Base-by-base conservation (phyloP, 2,329 filamentous ascomycete species). In the Xylaria sp. region DNA sequence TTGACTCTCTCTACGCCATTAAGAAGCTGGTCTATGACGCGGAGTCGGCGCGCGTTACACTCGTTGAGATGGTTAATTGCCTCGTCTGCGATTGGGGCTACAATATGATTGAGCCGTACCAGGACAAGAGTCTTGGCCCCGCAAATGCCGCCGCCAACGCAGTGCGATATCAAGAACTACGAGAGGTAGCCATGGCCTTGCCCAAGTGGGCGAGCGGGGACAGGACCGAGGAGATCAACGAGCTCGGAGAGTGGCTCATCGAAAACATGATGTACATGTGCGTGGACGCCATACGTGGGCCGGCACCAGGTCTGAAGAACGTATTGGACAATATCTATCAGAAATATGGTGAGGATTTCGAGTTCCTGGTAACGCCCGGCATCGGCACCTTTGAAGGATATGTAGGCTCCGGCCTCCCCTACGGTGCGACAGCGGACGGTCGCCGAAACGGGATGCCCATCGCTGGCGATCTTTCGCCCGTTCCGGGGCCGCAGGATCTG, bases 371-470 rank as follows among this genome's bases (percentile, higher is more conserved):
- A 5, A 71, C 69, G 9, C 66, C 66, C 2, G 73, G 73, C 39
- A 64, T 72, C 13, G 73, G 73, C 46, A 75, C 73, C 1, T 75
- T 74, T 39, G 73, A 75, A 54, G 73, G 73, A 13, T 75, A 65
- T 57, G 73, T 75, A 0, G 73, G 73, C 34, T 72, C 73, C 12
- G 73, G 73, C 1, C 34, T 72, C 4, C n/a, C 23, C 10, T 73
- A 63, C 63, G 73, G 73, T 9, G 72, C 73, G 2, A 74, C 73
- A 0, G 73, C 73, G 25, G 73, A 75, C 54, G 73, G 73, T 13
- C 73, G 73, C 5, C 69, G 73, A n/a, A 69, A 34, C 34, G 68
- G 68, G 2, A 66, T 62, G 63, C 73, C 72, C 51, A 70, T 75
- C 41, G 73, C 73, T 0, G 73, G 71, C 0, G 73, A 75, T 20